Percentiles rank a stretch among this genome's conserved stretches.
These are phyloP conservation scores for Gymnopus androsaceus DNA, from an alignment of 1,284 basidiomycete genomes.

Conservation along the genomic window DNA sequence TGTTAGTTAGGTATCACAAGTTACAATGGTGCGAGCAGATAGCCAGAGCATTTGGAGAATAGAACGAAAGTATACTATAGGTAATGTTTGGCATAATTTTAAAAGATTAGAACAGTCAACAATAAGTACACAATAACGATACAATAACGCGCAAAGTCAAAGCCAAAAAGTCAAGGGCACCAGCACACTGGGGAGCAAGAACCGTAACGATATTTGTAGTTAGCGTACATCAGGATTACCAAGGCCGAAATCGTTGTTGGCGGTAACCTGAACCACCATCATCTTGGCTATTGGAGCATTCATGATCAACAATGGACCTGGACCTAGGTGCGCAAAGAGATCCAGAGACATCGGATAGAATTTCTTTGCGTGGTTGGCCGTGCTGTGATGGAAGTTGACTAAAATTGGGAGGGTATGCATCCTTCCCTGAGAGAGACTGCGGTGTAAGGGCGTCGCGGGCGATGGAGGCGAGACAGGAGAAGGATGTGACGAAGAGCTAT, in stretches of 20 bases:
- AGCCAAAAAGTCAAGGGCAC: not conserved
- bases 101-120: not conserved
- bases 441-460: slow-evolving; percentile 17
- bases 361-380: not conserved
- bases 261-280: not conserved
- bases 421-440: slow-evolving; percentile 2
- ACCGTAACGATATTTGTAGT: too few relatives aligned
- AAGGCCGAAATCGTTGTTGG: slow-evolving; percentile 11
- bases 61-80: not conserved
- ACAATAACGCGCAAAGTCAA: not conserved
- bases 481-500: slow-evolving; percentile 10
- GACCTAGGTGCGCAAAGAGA: not conserved
- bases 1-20: too few relatives aligned
- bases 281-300: too few relatives aligned
- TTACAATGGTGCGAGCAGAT: too few relatives aligned
- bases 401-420: too few relatives aligned
- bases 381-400: too few relatives aligned
- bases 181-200: not conserved
- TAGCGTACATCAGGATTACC: too few relatives aligned
- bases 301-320: not conserved
- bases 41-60: too few relatives aligned
- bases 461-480: slow-evolving; percentile 17
- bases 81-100: not conserved
- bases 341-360: too few relatives aligned
- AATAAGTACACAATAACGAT: slow-evolving; percentile 6